Evolutionary conservation across 495 filamentous ascomycete species (phyloP).

Genomic region (Staphylotrichum tortipilum): DNA sequence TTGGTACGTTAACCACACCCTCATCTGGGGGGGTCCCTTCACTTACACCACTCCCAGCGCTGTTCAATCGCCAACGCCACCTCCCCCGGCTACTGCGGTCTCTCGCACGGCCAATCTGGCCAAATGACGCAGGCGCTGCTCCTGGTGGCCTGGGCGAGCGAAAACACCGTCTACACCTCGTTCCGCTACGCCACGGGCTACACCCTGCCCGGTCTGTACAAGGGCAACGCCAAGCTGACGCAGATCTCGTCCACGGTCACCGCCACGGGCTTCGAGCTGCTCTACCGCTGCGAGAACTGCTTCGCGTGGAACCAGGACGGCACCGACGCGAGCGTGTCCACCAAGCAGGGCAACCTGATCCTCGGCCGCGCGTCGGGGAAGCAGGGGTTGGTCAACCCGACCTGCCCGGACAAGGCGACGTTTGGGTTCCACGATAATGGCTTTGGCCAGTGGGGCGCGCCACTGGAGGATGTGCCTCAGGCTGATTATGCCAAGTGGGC

Average conservation of each 20-base stretch:
- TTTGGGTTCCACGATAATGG: slow-evolving; percentile 30
- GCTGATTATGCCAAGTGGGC: slow-evolving; percentile 44
- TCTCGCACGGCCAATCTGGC: slow-evolving; percentile 42
- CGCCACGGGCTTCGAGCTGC: slow-evolving; percentile 44
- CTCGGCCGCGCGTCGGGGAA: slow-evolving; percentile 24
- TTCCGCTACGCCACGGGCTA: slow-evolving; percentile 53
- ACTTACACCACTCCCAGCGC: slow-evolving; percentile 16
- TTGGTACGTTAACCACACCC: slow-evolving; percentile 29
- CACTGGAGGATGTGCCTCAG: slow-evolving; percentile 34
- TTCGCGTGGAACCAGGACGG: slow-evolving; percentile 41
- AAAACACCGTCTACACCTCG: slow-evolving; percentile 42
- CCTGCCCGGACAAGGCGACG: slow-evolving; percentile 25
- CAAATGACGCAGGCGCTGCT: slow-evolving; percentile 52
- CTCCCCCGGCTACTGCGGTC: slow-evolving; percentile 46
- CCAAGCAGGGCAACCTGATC: slow-evolving; percentile 16
- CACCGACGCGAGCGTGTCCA: slow-evolving; percentile 16
- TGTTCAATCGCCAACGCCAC: slow-evolving; percentile 19
- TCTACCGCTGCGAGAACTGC: slow-evolving; percentile 58
- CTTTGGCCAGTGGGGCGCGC: slow-evolving; percentile 35
- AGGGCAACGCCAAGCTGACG: slow-evolving; percentile 48
- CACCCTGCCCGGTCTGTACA: slow-evolving; percentile 47
- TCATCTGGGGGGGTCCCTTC: not conserved
- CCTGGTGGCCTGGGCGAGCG: slow-evolving; percentile 48
- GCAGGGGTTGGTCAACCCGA: slow-evolving; percentile 14
- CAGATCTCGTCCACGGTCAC: slow-evolving; percentile 51